These are phyloP conservation scores for Streptanthus diversifolius DNA, from an alignment of 345 rosid genomes.

Conservation along the genomic window DNA sequence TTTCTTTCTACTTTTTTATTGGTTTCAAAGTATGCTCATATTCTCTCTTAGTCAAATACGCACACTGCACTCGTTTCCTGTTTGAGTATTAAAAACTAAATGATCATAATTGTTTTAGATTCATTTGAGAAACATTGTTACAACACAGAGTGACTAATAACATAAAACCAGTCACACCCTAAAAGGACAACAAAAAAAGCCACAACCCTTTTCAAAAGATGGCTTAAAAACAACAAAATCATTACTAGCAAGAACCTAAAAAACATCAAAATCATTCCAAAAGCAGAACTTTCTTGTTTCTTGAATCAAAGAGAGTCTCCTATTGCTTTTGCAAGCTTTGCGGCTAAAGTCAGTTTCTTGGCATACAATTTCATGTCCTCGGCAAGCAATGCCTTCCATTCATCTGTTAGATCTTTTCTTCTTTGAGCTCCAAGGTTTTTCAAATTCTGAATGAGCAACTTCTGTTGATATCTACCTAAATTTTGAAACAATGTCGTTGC, in stretches of 20 bases:
- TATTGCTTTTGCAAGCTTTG: neutral
- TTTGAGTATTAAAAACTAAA: neutral
- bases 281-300: neutral
- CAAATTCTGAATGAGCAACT: neutral
- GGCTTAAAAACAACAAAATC: neutral
- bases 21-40: neutral
- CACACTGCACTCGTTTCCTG: neutral
- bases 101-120: neutral
- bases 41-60: neutral
- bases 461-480: conserved; percentile 7
- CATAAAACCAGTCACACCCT: neutral
- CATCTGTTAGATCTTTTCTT: neutral
- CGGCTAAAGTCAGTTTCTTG: neutral
- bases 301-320: neutral
- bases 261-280: neutral
- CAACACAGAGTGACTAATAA: neutral
- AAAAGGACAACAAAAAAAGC: neutral
- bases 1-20: neutral
- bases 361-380: neutral
- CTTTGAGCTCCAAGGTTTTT: neutral
- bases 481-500: neutral
- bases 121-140: neutral
- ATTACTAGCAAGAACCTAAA: neutral
- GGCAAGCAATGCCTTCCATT: neutral
- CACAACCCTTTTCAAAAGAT: conserved; percentile 2